These are phyloP conservation scores for Chrysoporthe deuterocubensis DNA, from an alignment of 2,329 filamentous ascomycete genomes.

Conservation along the genomic window DNA sequence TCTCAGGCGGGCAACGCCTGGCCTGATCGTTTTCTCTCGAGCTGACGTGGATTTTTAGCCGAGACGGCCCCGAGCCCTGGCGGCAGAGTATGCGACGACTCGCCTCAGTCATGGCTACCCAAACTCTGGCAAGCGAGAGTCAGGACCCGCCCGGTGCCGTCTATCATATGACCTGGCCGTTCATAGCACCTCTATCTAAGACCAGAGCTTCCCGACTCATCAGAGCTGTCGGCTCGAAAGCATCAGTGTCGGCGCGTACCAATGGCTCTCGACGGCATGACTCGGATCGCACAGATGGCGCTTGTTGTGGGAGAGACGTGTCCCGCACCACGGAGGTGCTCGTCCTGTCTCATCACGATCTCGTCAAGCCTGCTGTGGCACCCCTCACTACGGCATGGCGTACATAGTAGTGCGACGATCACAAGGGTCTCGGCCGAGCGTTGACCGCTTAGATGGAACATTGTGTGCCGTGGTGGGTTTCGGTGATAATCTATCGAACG, in stretches of 20 bases:
- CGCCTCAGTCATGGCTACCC: neutral
- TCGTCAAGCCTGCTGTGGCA: neutral
- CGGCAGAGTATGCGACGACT: neutral
- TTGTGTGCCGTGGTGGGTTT: slow-evolving; percentile 1
- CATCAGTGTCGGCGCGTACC: neutral
- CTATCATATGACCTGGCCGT: neutral
- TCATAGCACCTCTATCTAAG: neutral
- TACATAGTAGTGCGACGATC: too few species aligned
- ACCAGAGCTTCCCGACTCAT: neutral
- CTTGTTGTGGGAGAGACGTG: neutral
- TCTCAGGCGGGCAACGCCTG: neutral
- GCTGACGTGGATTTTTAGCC: neutral
- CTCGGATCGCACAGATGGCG: neutral
- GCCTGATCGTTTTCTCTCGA: neutral
- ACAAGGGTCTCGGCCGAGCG: slow-evolving; percentile 13
- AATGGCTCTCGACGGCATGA: neutral
- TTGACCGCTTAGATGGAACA: slow-evolving; percentile 1
- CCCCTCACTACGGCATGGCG: neutral
- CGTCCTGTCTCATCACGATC: slow-evolving; percentile 7
- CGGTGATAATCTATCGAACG: slow-evolving; percentile 18
- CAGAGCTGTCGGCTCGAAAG: neutral
- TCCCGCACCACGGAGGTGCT: neutral
- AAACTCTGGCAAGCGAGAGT: neutral
- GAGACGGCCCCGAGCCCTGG: neutral
- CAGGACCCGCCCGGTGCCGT: neutral